Base-by-base conservation (phyloP, 2,329 filamentous ascomycete species). In the Alternaria sp. region DNA sequence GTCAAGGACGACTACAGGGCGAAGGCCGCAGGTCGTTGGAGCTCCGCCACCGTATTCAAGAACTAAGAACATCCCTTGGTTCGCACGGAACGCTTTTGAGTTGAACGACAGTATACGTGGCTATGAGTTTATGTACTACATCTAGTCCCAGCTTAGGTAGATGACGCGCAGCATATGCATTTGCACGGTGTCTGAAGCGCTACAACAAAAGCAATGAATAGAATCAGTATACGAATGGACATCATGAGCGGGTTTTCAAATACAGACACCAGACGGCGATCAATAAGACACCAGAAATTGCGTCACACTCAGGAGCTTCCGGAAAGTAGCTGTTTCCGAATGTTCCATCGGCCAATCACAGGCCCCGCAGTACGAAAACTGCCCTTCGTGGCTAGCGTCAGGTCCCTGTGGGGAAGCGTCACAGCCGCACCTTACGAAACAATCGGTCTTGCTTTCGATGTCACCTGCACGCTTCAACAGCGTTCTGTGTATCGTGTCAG, bases 1-100 rank as follows among this genome's bases (percentile, higher is more conserved):
- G 80, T 82, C 21, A 84, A 85, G 71, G 79, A 86, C 41, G 81
- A 83, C 53, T 89, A 88, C 63, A 58, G 75, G 33, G 73, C 78
- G 58, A 78, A 77, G 30, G 82, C 80, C 12, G 69, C 72, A 26
- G 72, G 75, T 68, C 75, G 73, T 53, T 84, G 82, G 81, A 74
- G 74, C 20, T 71, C 80, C 46, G 81, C 80, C 25, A 76, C 72
- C 20, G 69, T 76, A 1, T 82, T 82, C 58, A 70, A 72, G 50
- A 68, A 71, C 30, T 53, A 53, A 53, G 49, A 37, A 15, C 10
- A 4, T 23, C 14, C 9, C 3, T 41, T 41, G 11, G 21, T 12
- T 53, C 20, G 14, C 21, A 33, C 37, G 49, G 30, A 53, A 53
- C 20, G 14, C 49, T 44, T 25, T 21, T 28, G 26, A 30, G 43